These are phyloP conservation scores for Antrodiella citrinella DNA, from an alignment of 768 basidiomycete genomes.

Conservation along the genomic window DNA sequence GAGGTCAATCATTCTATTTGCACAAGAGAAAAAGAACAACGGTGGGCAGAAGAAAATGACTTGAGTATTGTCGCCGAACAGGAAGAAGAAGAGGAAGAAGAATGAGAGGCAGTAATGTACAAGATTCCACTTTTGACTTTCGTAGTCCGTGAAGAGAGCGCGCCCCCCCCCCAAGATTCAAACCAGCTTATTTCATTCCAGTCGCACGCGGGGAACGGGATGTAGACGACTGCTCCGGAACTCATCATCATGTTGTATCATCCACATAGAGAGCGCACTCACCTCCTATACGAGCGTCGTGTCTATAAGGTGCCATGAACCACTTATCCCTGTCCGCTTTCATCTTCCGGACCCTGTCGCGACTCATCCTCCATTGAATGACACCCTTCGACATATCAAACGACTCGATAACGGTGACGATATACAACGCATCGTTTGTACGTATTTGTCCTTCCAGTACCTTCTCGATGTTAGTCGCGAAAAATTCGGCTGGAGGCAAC, in stretches of 20 bases:
- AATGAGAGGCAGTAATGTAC: too few relatives aligned
- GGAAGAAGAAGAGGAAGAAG: conserved; percentile 6
- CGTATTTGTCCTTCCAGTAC: background rate
- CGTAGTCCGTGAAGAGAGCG: too few relatives aligned
- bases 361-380: background rate
- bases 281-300: background rate
- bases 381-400: background rate
- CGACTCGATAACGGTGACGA: background rate
- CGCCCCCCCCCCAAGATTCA: too few relatives aligned
- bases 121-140: too few relatives aligned
- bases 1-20: conserved; percentile 42
- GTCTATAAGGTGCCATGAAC: background rate
- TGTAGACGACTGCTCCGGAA: too few relatives aligned
- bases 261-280: too few relatives aligned
- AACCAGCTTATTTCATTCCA: too few relatives aligned
- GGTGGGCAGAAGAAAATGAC: conserved; percentile 41
- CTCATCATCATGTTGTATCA: too few relatives aligned
- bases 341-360: background rate
- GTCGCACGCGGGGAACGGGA: too few relatives aligned
- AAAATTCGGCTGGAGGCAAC: too few relatives aligned
- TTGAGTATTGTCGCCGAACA: conserved; percentile 46
- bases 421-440: background rate
- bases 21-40: conserved; percentile 36
- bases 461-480: background rate
- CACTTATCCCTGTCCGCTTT: background rate